Base-by-base conservation (phyloP, 805 yeast genomes). In the Blastobotrys attinorum region DNA sequence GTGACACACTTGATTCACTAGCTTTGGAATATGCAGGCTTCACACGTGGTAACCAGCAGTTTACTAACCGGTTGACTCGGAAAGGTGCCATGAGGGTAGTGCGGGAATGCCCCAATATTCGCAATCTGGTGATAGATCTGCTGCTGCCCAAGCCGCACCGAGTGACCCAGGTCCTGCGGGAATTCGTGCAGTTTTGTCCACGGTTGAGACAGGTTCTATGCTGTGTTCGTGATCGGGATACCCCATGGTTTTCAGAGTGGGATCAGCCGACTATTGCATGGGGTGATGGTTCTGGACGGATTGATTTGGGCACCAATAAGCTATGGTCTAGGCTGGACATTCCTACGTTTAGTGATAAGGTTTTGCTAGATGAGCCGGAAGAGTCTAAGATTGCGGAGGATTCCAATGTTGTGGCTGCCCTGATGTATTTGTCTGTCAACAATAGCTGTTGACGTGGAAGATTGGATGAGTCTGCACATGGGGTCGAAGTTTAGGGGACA, bases 91-190 rank as follows among this genome's bases (percentile, higher is more conserved):
- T 16, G 17, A 20, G 15, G 20, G 10, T 32, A 10, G 36, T 22
- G 13, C 36, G 36, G 22, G 36, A 32, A 22, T 32, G 36, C 36
- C 36, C 36, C 17, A n/a, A 32, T 13, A 20, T 32, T 22, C 15
- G 18, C 22, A n/a, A 10, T 32, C 18, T 32, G 18, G 15, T 32
- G 15, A 32, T 32, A 16, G 36, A 32, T 32, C 21, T 32, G 20
- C 10, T 32, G 36, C 36, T 32, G 17, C 36, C 21, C 21, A 32
- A 32, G 21, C 18, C 18, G 13, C 15, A 32, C 22, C 36, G 36
- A 10, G 36, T 32, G 11, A 17, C 18, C 6, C 20, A 32, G 36
- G 21, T 16, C 4, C 20, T 32, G 7, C 15, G 18, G 21, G 36
- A 32, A 22, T 32, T 32, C 18, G 4, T 15, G 17, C 21, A 22